A percentile compares a stretch with the other conserved stretches of the same genome.
Conservation (phyloP, 441 rosid species). For the Bruguiera hainesii region DNA sequence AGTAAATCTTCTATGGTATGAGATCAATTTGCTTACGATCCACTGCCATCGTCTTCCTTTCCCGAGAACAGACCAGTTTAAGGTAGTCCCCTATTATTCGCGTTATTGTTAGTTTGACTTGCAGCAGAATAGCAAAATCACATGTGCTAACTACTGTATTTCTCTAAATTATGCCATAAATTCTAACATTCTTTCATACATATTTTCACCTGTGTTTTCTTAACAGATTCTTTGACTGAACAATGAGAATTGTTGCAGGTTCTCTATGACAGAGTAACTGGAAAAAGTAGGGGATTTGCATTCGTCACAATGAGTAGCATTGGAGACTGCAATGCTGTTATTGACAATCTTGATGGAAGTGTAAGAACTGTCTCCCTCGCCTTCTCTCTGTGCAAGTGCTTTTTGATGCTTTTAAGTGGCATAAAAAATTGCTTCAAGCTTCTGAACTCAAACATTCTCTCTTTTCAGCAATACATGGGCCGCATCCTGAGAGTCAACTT, state of each 20-base stretch:
- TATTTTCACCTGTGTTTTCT: neutral
- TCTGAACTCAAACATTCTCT: neutral
- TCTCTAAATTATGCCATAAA: neutral
- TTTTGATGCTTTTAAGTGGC: neutral
- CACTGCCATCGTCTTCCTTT: no score
- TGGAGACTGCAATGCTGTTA: slow-evolving; percentile 70
- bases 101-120: no score
- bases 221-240: slow-evolving; percentile 1
- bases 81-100: no score
- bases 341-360: slow-evolving; percentile 81
- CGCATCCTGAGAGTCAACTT: slow-evolving; percentile 68
- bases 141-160: no score
- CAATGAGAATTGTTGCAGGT: slow-evolving; percentile 39
- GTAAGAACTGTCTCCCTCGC: slow-evolving; percentile 39
- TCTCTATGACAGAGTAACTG: slow-evolving; percentile 73
- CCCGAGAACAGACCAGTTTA: no score
- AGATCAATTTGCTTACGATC: no score
- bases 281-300: slow-evolving; percentile 86
- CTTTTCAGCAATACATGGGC: slow-evolving; percentile 65
- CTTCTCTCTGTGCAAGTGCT: neutral
- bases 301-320: slow-evolving; percentile 85
- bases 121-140: no score
- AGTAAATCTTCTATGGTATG: no score
- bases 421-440: neutral
- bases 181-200: neutral